These are phyloP conservation scores for Pyrus hybrid DNA, from an alignment of 331 rosid species.

Conservation along the genomic window DNA sequence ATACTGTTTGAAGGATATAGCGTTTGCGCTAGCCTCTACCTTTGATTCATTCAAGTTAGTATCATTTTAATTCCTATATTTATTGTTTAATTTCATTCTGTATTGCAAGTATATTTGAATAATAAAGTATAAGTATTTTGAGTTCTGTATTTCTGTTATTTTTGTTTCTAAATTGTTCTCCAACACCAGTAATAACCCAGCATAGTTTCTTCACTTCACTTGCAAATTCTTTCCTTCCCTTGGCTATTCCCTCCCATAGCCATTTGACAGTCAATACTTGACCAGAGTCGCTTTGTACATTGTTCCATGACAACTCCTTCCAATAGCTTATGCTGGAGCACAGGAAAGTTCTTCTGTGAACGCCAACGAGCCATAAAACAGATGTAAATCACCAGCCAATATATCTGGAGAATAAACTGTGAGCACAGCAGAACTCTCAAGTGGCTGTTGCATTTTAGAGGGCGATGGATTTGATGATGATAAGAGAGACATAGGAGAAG, in stretches of 20 bases:
- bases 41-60: too few species aligned
- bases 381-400: slow-evolving; percentile 53
- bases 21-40: too few species aligned
- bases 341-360: slow-evolving; percentile 66
- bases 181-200: slow-evolving; percentile 70
- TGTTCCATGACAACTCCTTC: slow-evolving; percentile 79
- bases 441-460: slow-evolving; percentile 38
- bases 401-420: slow-evolving; percentile 49
- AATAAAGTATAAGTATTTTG: too few species aligned
- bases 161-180: too few species aligned
- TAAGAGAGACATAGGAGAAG: slow-evolving; percentile 42
- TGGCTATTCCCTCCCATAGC: slow-evolving; percentile 68
- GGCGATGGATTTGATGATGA: slow-evolving; percentile 52
- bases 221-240: slow-evolving; percentile 68
- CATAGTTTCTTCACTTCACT: slow-evolving; percentile 76
- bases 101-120: too few species aligned
- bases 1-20: too few species aligned
- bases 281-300: slow-evolving; percentile 68
- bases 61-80: too few species aligned
- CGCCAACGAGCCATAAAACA: slow-evolving; percentile 50
- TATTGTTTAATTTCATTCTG: too few species aligned
- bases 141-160: too few species aligned
- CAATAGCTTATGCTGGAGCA: slow-evolving; percentile 64
- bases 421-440: slow-evolving; percentile 35
- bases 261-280: slow-evolving; percentile 60